Evolutionary conservation across 2,329 filamentous ascomycete species (phyloP), one percentile per base, ranked within the genome.

Genomic region (Paramyrothecium sp.): DNA sequence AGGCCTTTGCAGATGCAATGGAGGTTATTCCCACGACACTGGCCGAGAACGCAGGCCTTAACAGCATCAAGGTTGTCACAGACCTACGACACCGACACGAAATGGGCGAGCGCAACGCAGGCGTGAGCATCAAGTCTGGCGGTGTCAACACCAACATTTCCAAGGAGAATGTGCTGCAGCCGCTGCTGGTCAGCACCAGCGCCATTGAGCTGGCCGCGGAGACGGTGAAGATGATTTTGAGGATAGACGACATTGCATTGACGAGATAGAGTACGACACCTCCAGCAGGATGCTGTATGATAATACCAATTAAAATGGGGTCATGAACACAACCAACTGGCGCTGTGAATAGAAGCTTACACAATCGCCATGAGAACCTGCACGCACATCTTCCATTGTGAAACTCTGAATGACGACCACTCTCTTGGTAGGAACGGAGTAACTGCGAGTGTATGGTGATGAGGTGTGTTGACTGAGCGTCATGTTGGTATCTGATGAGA

Each of bases 11-110:
- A 2, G 94, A 99, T 63, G 95, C 95, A 8, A 89, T 99, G 80
- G 95, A 99, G 78, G 91, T 99, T 47, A 91, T 99, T 55, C 95
- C 96, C 16, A 97, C 94, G 34, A 99, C 95, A 1, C 82, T 99
- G 65, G 96, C 95, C 0, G 95, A 99, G 79, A 99, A 99, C 68
- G 95, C 95, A 1, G 95, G 95, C 53, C 82, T 99, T 62, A 99
- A 99, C 83, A 94, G 91, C 73, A 99, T 99, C 83, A 97, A 96
- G 80, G 95, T 99, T 26, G 95, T 99, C 51, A 99, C 95, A 23
- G 95, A 98, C 69, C 79, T 99, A 70, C 86, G 95, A 71, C 92
- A 97, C 77, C 87, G 93, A 69, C 95, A 99, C 77, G 95, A 95
- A 67, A 89, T 93, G 76, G 95, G 94, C 56, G 93, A 98, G 84